These are phyloP conservation scores for Exophiala calicioides DNA, from an alignment of 2,329 filamentous ascomycete species.

Conservation along the genomic window DNA sequence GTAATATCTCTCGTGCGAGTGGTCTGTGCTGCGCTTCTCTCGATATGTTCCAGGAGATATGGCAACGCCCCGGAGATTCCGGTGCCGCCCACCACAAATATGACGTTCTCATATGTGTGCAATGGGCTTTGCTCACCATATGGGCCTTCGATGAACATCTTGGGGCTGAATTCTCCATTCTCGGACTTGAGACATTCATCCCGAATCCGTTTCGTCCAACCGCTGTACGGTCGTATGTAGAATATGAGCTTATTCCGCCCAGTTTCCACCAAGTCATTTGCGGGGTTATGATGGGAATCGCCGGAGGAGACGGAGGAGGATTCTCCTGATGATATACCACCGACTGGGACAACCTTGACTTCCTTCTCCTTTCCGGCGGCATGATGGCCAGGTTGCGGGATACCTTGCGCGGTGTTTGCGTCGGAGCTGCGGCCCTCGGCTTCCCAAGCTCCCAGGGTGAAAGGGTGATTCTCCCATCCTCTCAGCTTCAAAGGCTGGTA, in stretches of 20 bases:
- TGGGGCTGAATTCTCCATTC: constrained; percentile 12
- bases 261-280: background rate
- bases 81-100: constrained; percentile 49
- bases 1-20: constrained; percentile 36
- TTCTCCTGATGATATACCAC: background rate
- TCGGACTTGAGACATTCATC: constrained; percentile 11
- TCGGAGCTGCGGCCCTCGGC: background rate
- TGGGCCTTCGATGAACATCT: constrained; percentile 53
- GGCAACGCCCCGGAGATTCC: constrained; percentile 49
- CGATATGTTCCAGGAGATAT: constrained; percentile 39
- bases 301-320: background rate
- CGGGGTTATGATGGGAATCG: background rate
- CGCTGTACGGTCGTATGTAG: constrained; percentile 52
- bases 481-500: constrained; percentile 48
- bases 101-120: constrained; percentile 49
- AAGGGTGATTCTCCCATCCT: constrained; percentile 55
- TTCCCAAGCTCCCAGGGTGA: constrained; percentile 44
- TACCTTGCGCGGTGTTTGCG: background rate
- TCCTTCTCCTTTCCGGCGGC: too few relatives aligned
- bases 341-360: too few relatives aligned
- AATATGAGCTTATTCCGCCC: constrained; percentile 44
- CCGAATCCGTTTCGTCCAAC: constrained; percentile 51
- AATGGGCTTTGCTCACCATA: constrained; percentile 49
- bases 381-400: constrained; percentile 4
- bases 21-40: background rate